These are phyloP conservation scores for Tetracentron sinense DNA, from an alignment of 164 flowering plant genomes.

Conservation along the genomic window DNA sequence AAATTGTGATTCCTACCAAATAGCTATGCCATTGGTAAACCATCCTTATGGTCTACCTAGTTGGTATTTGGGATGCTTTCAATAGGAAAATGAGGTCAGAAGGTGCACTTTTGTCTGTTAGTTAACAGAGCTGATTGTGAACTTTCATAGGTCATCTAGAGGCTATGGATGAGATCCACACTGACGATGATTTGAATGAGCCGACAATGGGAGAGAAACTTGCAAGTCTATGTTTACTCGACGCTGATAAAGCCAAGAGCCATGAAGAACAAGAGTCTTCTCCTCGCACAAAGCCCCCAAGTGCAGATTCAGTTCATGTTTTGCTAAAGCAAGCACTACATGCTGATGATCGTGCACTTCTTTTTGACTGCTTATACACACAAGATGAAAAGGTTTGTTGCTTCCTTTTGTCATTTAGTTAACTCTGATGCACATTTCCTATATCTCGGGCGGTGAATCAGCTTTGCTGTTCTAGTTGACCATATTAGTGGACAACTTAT, in stretches of 20 bases:
- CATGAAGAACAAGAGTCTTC: slow-evolving; percentile 24
- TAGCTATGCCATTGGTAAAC: neutral
- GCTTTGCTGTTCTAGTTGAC: neutral
- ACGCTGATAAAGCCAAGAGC: slow-evolving; percentile 18
- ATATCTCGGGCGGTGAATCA: neutral
- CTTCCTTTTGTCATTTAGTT: neutral
- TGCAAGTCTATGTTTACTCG: slow-evolving; percentile 40
- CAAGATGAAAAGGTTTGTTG: slow-evolving; percentile 71
- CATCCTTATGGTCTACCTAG: neutral
- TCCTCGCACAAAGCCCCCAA: slow-evolving; percentile 52
- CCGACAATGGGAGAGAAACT: slow-evolving; percentile 95
- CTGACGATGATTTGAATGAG: slow-evolving; percentile 49
- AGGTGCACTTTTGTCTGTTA: neutral
- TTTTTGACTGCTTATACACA: slow-evolving; percentile 73
- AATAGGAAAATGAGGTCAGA: neutral
- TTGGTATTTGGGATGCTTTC: neutral
- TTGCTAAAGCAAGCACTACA: slow-evolving; percentile 85
- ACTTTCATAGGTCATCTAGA: slow-evolving; percentile 25
- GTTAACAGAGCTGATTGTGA: slow-evolving; percentile 1
- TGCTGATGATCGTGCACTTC: slow-evolving; percentile 79
- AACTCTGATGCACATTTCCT: no score
- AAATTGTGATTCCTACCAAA: neutral
- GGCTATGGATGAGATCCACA: slow-evolving; percentile 24
- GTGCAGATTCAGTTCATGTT: slow-evolving; percentile 87
- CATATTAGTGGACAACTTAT: no score